These are phyloP conservation scores for Umbelopsis sp. DNA, from an alignment of 192 early-diverging fungal species.

Conservation along the genomic window DNA sequence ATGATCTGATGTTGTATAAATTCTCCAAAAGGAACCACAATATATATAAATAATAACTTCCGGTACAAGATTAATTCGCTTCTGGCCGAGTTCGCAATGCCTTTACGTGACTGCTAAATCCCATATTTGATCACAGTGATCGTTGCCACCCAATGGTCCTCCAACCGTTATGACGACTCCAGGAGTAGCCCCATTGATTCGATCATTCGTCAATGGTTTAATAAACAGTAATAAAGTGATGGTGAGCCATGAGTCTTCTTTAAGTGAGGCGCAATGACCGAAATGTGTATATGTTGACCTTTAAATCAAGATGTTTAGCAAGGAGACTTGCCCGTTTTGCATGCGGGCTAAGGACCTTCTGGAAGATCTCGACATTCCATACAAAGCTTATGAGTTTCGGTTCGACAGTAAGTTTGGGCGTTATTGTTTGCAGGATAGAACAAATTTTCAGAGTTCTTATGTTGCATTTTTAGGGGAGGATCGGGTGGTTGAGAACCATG, in stretches of 20 bases:
- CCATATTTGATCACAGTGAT: background rate
- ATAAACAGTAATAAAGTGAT: constrained; percentile 15
- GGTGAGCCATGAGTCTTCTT: background rate
- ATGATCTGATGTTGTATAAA: constrained; percentile 10
- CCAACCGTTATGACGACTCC: background rate
- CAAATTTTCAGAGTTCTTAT: background rate
- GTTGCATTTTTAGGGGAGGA: background rate
- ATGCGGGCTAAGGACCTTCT: constrained; percentile 58
- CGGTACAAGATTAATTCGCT: background rate
- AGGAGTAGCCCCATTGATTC: constrained; percentile 9
- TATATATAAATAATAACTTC: constrained; percentile 15
- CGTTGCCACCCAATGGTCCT: background rate
- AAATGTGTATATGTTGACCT: background rate
- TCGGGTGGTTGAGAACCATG: background rate
- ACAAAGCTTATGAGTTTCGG: constrained; percentile 64
- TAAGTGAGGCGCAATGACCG: background rate
- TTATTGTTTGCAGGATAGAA: background rate
- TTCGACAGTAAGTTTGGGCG: background rate
- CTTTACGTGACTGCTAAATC: background rate
- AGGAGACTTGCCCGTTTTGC: constrained; percentile 71
- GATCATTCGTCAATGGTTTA: constrained; percentile 16
- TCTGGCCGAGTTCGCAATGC: background rate
- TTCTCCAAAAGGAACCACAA: background rate
- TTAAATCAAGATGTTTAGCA: constrained; percentile 68
- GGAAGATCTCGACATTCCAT: constrained; percentile 51